Base-by-base conservation (phyloP, 768 basidiomycete species). In the Hygrophoropsis aurantiaca region DNA sequence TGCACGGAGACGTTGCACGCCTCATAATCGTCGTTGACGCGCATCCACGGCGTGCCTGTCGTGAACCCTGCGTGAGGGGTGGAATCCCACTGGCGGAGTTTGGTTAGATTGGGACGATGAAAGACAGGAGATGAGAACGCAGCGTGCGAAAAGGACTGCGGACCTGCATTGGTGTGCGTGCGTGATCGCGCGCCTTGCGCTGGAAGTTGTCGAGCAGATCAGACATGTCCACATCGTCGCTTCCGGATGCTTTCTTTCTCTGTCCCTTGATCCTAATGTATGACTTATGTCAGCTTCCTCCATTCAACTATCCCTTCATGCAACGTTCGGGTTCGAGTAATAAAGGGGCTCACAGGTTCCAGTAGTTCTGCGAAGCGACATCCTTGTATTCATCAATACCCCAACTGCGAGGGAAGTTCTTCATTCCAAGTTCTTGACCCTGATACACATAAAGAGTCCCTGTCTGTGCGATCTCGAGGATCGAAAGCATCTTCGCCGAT, bases 361-460 rank as follows among this genome's bases (percentile, higher is more conserved):
- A 85, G 54, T 75, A 81, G 55, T 82, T 84, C 52, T 74, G 71
- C 4, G 80, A 71, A 27, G 81, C 81, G 33, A 84, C 74, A 44
- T 87, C 87, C 57, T 82, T 82, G 64, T 87, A 90, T 56, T 86
- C 84, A 46, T 86, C 82, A 19, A 86, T 71, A 1, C 77, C 78
- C 86, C 86, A 90, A 13, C 64, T 57, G 40, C 70, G 58, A 15
- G 83, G 81, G 51, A 84, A 79, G 47, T 84, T 84, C 61, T 73
- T 78, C 61, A 85, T 66, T 0, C 80, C 87, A 0, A 90, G 73
- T 58, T 90, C 89, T 60, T 89, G 74, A 5, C 86, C 87, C 66
- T 90, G 85, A 59, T 82, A 90, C 10, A 90, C 70, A 59, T 82
- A 90, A 50, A 82, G 64, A 16, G 87, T 87, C 5, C 87, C 87